These are phyloP conservation scores for Capronia epimyces DNA, from an alignment of 2,329 filamentous ascomycete genomes.

Conservation along the genomic window DNA sequence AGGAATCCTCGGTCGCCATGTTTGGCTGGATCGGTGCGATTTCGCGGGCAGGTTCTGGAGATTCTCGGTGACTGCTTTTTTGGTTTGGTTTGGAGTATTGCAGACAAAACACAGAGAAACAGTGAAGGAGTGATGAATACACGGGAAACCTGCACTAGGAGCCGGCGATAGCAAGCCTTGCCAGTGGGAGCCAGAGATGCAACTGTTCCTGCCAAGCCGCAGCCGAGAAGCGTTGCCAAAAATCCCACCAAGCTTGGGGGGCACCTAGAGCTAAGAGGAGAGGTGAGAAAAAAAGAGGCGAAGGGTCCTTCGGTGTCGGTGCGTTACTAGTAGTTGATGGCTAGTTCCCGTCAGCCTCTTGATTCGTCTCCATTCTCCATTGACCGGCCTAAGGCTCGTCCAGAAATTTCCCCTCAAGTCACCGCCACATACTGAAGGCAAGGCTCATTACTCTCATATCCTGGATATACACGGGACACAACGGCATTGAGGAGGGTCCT, in stretches of 20 bases:
- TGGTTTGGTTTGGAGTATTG: too few relatives aligned
- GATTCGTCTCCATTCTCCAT: not conserved
- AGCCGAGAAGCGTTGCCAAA: not conserved
- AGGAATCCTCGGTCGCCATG: constrained; percentile 21
- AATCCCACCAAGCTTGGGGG: not conserved
- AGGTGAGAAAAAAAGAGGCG: too few relatives aligned
- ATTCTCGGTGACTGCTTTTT: too few relatives aligned
- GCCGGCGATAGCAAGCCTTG: too few relatives aligned
- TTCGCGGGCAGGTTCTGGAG: too few relatives aligned
- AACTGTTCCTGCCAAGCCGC: not conserved
- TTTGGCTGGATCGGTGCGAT: not conserved
- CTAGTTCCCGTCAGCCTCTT: not conserved
- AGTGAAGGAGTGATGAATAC: too few relatives aligned
- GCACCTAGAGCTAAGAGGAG: too few relatives aligned
- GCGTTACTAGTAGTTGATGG: not conserved
- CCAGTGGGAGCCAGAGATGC: not conserved
- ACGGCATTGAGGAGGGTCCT: not conserved
- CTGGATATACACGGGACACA: not conserved
- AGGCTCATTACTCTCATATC: too few relatives aligned
- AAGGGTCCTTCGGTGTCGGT: too few relatives aligned
- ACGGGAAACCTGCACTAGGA: too few relatives aligned
- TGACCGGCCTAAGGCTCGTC: not conserved
- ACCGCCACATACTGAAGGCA: not conserved
- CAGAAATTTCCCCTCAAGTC: not conserved
- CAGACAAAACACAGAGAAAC: too few relatives aligned